Conservation (phyloP, 2,329 filamentous ascomycete species). For the Hypoxylon sp. region DNA sequence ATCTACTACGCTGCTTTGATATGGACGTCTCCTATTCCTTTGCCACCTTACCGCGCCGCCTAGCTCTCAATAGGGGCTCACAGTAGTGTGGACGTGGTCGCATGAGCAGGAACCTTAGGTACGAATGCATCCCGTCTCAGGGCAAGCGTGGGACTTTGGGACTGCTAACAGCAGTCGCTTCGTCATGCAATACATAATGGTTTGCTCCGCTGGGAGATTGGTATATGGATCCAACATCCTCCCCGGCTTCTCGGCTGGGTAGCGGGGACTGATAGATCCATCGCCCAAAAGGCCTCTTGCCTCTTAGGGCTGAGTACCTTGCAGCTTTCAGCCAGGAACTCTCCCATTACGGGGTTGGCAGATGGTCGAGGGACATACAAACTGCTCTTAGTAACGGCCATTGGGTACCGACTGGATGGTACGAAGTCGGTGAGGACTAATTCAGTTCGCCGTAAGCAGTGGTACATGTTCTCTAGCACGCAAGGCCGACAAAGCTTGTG, state of each 20-base stretch:
- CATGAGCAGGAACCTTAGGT: constrained; percentile 17
- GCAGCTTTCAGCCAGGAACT: constrained; percentile 1
- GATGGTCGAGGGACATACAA: constrained; percentile 8
- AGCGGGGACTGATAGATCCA: neutral
- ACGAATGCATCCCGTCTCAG: constrained; percentile 10
- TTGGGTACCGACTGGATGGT: constrained; percentile 29
- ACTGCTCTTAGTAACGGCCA: neutral
- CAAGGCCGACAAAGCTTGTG: neutral
- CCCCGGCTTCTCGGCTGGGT: neutral
- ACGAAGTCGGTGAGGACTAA: constrained; percentile 12
- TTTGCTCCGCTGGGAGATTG: neutral
- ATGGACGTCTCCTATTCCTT: constrained; percentile 16
- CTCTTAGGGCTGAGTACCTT: constrained; percentile 3
- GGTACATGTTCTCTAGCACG: constrained; percentile 1
- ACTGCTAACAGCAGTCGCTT: constrained; percentile 12
- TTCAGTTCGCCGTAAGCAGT: neutral
- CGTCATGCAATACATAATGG: neutral
- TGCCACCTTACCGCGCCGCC: constrained; percentile 19
- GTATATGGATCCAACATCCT: constrained; percentile 4
- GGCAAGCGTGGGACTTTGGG: constrained; percentile 1
- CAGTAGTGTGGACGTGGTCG: constrained; percentile 13
- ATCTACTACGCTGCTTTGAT: constrained; percentile 36
- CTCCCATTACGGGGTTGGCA: constrained; percentile 8
- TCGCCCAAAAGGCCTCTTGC: neutral
- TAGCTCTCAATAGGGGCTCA: constrained; percentile 15